Conservation (phyloP, 202 grass and related monocot species). For the Setaria viridis region DNA sequence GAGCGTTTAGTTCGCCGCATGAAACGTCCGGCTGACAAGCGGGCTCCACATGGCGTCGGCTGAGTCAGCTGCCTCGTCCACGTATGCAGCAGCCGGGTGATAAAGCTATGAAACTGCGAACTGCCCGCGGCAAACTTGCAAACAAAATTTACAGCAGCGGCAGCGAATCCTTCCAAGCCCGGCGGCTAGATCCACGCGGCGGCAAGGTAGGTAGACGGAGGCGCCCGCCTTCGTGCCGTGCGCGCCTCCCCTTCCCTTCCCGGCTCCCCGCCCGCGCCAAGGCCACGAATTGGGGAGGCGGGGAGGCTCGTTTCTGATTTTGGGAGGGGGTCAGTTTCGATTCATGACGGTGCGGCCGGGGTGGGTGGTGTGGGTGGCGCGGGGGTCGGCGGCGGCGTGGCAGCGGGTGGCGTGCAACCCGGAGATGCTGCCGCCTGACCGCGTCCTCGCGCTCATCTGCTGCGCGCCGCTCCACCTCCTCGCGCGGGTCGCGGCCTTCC, state of each 20-base stretch:
- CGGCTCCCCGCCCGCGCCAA: background rate
- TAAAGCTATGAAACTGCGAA: background rate
- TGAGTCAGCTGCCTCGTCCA: background rate
- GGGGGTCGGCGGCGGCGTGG: constrained; percentile 70
- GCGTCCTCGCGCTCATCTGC: constrained; percentile 73
- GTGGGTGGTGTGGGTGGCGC: constrained; percentile 81
- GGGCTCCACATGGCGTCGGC: too few species aligned
- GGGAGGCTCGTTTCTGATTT: background rate
- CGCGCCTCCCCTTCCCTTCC: background rate
- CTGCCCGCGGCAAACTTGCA: background rate
- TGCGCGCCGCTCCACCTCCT: constrained; percentile 77
- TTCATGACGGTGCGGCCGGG: constrained; percentile 69
- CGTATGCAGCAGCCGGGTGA: constrained; percentile 18
- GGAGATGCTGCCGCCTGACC: constrained; percentile 69
- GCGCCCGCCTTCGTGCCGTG: background rate
- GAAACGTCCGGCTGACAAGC: background rate
- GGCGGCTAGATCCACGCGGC: constrained; percentile 34
- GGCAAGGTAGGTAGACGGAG: background rate
- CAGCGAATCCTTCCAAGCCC: background rate
- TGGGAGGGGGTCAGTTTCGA: background rate
- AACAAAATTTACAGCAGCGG: constrained; percentile 10
- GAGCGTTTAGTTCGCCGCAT: too few species aligned
- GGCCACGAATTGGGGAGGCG: background rate
- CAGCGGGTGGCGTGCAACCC: constrained; percentile 85
- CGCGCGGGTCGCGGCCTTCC: constrained; percentile 52